Evolutionary conservation across 2,329 filamentous ascomycete genomes (phyloP).

Genomic region (Aspergillus pseudoglaucus): DNA sequence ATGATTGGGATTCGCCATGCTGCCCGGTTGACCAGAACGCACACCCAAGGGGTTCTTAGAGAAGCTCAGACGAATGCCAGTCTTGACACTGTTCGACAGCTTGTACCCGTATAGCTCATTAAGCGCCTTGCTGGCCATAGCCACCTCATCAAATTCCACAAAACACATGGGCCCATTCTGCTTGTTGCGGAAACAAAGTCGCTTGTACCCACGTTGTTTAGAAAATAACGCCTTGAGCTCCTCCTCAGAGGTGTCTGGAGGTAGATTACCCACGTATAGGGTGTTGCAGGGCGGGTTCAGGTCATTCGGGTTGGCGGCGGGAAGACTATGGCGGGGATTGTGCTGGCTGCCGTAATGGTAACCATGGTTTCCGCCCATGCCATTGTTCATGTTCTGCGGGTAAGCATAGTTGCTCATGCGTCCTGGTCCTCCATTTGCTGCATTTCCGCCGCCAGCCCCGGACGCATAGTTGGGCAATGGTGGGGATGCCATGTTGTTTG

Average conservation of each 20-base stretch:
- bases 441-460: conserved; percentile 9
- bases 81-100: conserved; percentile 87
- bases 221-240: conserved; percentile 91
- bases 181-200: conserved; percentile 90
- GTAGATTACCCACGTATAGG: conserved; percentile 93
- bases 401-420: conserved; percentile 48
- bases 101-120: conserved; percentile 81
- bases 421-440: conserved; percentile 40
- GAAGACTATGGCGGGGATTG: conserved; percentile 61
- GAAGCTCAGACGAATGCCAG: conserved; percentile 90
- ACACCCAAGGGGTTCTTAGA: conserved; percentile 96
- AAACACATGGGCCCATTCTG: conserved; percentile 97
- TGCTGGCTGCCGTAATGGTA: conserved; percentile 55
- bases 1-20: conserved; percentile 45
- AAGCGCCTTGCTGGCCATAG: conserved; percentile 83
- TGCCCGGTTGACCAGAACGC: conserved; percentile 63
- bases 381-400: conserved; percentile 52
- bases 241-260: conserved; percentile 86
- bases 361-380: conserved; percentile 42
- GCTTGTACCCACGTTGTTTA: conserved; percentile 89
- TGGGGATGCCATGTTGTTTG: conserved; percentile 56
- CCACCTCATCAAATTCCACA: conserved; percentile 93
- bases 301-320: conserved; percentile 86
- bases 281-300: conserved; percentile 98
- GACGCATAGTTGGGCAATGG: conserved; percentile 46